Base-by-base conservation (phyloP, 176 grass and related monocot species). In the Rhynchospora tenuis region DNA sequence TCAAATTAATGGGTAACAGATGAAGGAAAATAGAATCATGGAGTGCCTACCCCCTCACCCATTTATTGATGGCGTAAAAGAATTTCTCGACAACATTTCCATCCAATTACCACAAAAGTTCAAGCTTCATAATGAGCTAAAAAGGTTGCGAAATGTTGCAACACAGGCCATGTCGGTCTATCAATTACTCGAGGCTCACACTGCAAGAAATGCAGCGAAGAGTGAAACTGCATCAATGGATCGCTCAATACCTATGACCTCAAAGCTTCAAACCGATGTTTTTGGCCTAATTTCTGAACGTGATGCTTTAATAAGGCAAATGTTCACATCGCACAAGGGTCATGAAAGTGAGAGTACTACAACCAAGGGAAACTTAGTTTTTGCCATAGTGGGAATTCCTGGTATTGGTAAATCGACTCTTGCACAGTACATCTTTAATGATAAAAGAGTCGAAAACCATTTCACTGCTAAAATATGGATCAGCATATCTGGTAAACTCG, bases 401-500 rank as follows among this genome's bases (percentile, higher is more conserved):
- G 65, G 65, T 69, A 69, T 29, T 1, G 65, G 65, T 29, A 69
- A 69, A 29, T 29, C 65, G 5, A 69, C 65, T 69, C 65, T 69
- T 27, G 65, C 65, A 28, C 22, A 23, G 65, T 69, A 38, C 24
- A 29, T 69, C 31, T 69, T 69, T 23, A 69, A 29, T 29, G 65
- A 69, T 69, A 31, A 69, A 69, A 69, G 65, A 69, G 65, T 69
- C 13, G 65, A 69, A 69, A 69, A 24, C 12, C 65, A 69, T 69
- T 69, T 69, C 22, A 29, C 24, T 69, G 19, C 20, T 23, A 69
- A 69, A 69, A 69, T 69, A 8, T 69, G 65, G 65, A 69, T 69
- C 14, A 69, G 65, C 24, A 69, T 69, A 29, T 69, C 65, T 26
- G 20, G 22, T 27, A 69, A 69, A 29, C 65, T 69, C 10, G 65